phyloP scores from a whole-genome alignment of 768 basidiomycete genomes.

The Boletellus sp. region DNA sequence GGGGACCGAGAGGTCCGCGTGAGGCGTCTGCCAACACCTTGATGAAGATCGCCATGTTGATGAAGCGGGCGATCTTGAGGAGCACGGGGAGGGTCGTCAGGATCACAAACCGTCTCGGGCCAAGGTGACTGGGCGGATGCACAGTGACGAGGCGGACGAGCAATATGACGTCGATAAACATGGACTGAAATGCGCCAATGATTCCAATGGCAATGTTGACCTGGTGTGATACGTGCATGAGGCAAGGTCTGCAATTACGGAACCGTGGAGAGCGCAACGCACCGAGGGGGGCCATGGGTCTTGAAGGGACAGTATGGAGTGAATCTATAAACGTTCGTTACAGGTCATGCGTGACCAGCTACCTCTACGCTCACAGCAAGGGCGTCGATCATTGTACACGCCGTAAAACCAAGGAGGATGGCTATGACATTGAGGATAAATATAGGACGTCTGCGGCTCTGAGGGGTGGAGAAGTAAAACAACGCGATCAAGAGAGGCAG shows the following conservation, averaged over 20 bases:
- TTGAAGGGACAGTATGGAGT: constrained; percentile 23
- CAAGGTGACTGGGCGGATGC: constrained; percentile 19
- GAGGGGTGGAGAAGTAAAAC: constrained; percentile 28
- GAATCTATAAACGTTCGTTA: constrained; percentile 19
- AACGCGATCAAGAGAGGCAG: constrained; percentile 30
- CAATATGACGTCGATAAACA: constrained; percentile 29
- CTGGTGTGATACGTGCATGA: constrained; percentile 1
- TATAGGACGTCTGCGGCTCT: constrained; percentile 24
- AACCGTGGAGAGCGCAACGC: neutral
- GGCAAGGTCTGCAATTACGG: neutral
- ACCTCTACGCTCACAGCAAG: constrained; percentile 12
- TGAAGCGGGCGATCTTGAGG: constrained; percentile 28
- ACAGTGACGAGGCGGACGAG: constrained; percentile 28
- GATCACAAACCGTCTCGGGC: constrained; percentile 12
- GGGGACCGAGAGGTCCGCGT: constrained; percentile 16
- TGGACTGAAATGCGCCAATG: constrained; percentile 27
- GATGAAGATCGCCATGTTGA: constrained; percentile 29
- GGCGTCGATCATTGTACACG: constrained; percentile 21
- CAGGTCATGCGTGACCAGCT: neutral
- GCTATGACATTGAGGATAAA: constrained; percentile 28
- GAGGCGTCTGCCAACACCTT: constrained; percentile 19
- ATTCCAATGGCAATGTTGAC: constrained; percentile 29
- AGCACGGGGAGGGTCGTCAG: constrained; percentile 23
- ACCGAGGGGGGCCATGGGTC: constrained; percentile 22
- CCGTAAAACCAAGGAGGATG: constrained; percentile 20